Base-by-base conservation (phyloP, 1,284 basidiomycete genomes). In the Gymnopus androsaceus region DNA sequence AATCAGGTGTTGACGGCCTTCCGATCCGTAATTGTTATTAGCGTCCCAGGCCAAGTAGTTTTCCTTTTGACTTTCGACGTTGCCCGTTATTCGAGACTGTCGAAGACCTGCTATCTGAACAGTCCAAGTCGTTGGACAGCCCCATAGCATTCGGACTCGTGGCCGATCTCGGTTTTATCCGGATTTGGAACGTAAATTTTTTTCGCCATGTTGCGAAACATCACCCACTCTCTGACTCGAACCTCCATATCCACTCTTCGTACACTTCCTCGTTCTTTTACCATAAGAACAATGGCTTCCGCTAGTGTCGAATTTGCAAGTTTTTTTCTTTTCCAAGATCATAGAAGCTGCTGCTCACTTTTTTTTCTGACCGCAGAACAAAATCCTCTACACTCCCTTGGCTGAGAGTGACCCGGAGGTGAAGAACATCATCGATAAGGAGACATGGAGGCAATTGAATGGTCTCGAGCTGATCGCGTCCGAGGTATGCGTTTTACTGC, bases 401-500 rank as follows among this genome's bases (percentile, higher is more conserved):
- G 81, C 89, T 28, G 87, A 98, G 82, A 84, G 88, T 67, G 95
- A 98, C 78, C 95, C 95, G 59, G 93, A 92, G 75, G 88, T 99
- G 66, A 86, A 95, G 76, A 91, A 94, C 74, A 92, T 99, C 81
- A 94, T 99, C 77, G 95, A 99, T 80, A 94, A 97, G 82, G 96
- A 99, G 83, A 96, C 94, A 75, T 98, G 94, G 94, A 80, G 95
- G 67, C 96, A 98, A 81, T 98, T 92, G 76, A 93, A 93, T 52
- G 97, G 97, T 60, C 88, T 99, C 62, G 97, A 99, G 77, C 88
- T 96, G 69, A 96, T 96, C 67, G 94, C 94, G 49, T 95, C 94
- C 56, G 94, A 96, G 85, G 90, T 90, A 54, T 59, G 76, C 58
- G 17, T 3, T 5, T 25, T 49, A 36, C 53, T 48, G 44, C 44